phyloP scores from a whole-genome alignment of 768 basidiomycete genomes.

The Termitomyces sp. region DNA sequence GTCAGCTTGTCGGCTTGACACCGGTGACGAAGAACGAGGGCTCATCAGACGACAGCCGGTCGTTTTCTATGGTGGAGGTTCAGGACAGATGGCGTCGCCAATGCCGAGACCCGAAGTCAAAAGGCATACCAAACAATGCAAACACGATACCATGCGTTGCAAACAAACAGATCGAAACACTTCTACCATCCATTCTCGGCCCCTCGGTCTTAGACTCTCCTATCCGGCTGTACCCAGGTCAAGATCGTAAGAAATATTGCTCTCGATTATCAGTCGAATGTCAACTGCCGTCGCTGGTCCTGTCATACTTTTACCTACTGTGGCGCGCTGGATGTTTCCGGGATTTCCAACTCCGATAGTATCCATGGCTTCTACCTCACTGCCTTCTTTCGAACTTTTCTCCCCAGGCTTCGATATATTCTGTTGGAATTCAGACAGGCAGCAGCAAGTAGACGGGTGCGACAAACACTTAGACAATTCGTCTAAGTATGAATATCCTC shows the following conservation, averaged over 20 bases:
- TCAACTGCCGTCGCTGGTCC: not conserved
- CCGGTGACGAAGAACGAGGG: conserved; percentile 18
- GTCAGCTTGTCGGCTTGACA: conserved; percentile 38
- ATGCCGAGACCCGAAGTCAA: conserved; percentile 28
- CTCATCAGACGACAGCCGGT: conserved; percentile 16
- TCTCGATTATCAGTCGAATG: not conserved
- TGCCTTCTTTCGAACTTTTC: not conserved
- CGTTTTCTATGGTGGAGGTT: conserved; percentile 20
- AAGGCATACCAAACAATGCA: conserved; percentile 34
- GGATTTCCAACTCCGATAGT: not conserved
- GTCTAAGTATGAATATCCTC: no score
- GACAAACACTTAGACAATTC: no score
- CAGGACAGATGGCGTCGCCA: conserved; percentile 21
- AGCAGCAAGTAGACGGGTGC: no score
- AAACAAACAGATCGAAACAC: conserved; percentile 24
- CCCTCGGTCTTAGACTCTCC: not conserved
- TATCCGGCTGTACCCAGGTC: not conserved
- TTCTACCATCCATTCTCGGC: not conserved
- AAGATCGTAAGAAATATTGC: not conserved
- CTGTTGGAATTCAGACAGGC: no score
- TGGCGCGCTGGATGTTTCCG: not conserved
- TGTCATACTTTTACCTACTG: not conserved
- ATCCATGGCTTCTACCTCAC: no score
- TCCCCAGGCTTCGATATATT: not conserved
- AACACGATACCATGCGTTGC: conserved; percentile 35